Evolutionary conservation across 352 stramenopile genomes (phyloP).

Genomic region (Blastocystis sp.): DNA sequence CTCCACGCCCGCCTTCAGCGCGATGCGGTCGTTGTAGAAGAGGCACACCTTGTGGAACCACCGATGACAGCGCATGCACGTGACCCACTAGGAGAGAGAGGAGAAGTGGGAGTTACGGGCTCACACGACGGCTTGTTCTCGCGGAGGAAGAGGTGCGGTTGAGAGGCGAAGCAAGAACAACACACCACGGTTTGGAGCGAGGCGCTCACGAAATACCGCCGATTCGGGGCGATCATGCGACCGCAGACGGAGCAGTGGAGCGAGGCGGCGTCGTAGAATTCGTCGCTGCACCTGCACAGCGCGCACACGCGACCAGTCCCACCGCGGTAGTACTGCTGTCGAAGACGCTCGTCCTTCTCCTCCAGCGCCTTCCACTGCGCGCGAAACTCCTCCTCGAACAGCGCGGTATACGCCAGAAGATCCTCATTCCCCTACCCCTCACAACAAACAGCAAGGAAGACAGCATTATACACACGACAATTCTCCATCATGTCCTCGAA

Average conservation of each 20-base stretch:
- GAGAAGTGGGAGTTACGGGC: too few species aligned
- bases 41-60: conserved; percentile 99
- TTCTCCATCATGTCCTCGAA: conserved; percentile 84
- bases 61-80: conserved; percentile 94
- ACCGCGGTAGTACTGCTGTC: background rate
- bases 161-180: conserved; percentile 79
- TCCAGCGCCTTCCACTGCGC: background rate
- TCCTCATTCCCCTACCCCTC: conserved; percentile 79
- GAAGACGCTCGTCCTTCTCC: background rate
- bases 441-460: background rate
- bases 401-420: background rate
- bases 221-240: conserved; percentile 83
- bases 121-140: conserved; percentile 80
- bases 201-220: conserved; percentile 84
- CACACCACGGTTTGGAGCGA: conserved; percentile 77
- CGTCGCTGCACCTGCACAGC: background rate
- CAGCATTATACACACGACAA: conserved; percentile 68
- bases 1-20: background rate
- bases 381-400: conserved; percentile 77
- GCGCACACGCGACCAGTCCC: background rate
- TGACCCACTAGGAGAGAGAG: conserved; percentile 85
- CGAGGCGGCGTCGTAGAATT: background rate
- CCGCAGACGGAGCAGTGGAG: background rate
- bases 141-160: conserved; percentile 80
- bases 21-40: conserved; percentile 93